These are phyloP conservation scores for Suhomyces tanzawaensis DNA, from an alignment of 805 yeast genomes.

Conservation along the genomic window DNA sequence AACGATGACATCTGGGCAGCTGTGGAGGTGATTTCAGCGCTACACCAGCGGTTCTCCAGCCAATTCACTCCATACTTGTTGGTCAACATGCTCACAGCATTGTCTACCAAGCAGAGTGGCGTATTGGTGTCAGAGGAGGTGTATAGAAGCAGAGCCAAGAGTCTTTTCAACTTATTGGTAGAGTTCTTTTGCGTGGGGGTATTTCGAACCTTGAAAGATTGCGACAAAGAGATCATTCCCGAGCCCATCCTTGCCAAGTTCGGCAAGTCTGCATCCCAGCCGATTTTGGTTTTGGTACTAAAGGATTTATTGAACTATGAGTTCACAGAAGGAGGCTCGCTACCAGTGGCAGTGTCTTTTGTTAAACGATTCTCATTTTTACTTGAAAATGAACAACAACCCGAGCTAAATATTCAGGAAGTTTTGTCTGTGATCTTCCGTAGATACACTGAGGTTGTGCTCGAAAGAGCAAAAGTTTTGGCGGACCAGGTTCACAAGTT, in stretches of 20 bases:
- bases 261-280: constrained; percentile 24
- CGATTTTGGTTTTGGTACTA: constrained; percentile 43
- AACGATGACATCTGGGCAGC: constrained; percentile 60
- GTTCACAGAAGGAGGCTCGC: constrained; percentile 25
- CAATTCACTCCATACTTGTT: constrained; percentile 46
- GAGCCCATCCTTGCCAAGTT: constrained; percentile 36
- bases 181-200: constrained; percentile 62
- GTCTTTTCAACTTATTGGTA: constrained; percentile 48
- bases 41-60: constrained; percentile 70
- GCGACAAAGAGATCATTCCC: constrained; percentile 43
- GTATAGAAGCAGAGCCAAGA: constrained; percentile 37
- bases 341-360: constrained; percentile 46
- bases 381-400: constrained; percentile 23
- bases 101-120: constrained; percentile 26
- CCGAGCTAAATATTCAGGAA: constrained; percentile 2
- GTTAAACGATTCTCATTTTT: constrained; percentile 44
- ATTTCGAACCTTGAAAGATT: constrained; percentile 45
- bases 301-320: constrained; percentile 31
- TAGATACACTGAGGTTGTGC: constrained; percentile 43
- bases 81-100: constrained; percentile 36
- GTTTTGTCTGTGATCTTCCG: constrained; percentile 37
- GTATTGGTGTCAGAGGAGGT: constrained; percentile 21
- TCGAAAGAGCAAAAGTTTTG: constrained; percentile 33
- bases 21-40: constrained; percentile 62
- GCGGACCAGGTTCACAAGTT: constrained; percentile 35